Evolutionary conservation across 768 basidiomycete species (phyloP), one percentile per base, ranked within the genome.

Genomic region (Tylopilus plumbeoviolaceoides): DNA sequence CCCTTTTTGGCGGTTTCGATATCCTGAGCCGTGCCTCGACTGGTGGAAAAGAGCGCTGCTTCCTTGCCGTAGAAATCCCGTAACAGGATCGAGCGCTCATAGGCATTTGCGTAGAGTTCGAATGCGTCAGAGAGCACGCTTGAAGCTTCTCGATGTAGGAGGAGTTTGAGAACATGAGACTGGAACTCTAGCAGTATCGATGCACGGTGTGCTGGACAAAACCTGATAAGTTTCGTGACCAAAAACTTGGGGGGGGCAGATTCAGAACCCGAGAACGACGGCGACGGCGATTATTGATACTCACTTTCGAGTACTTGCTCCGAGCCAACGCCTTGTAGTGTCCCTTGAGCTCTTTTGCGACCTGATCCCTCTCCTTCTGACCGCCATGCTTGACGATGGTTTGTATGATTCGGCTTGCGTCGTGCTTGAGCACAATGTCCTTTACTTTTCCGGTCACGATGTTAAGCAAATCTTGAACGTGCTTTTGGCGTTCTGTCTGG

Each of bases 51-150:
- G 28, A 98, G 70, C 3, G 78, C 74, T 1, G 84, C 85, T 67
- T 98, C 94, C 66, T 89, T 90, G 14, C 94, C 94, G 59, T 93
- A 98, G 57, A 97, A 92, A 55, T 93, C 91, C 17, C 87, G 82
- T 7, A 95, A 73, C 6, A 98, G 75, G 20, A 91, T 73, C 0
- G 85, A 79, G 18, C 91, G 82, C 61, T 95, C 92, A 58, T 89
- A 89, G 1, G 90, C 83, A 47, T 92, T 91, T 7, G 87, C 80
- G 62, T 92, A 89, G 0, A 95, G 78, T 64, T 95, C 93, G 62
- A 88, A 98, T 1, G 91, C 80, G 62, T 95, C 93, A 1, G 92
- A 88, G 11, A 98, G 76, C 8, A 92, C 86, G 4, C 81, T 76
- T 1, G 90, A 83, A 0, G 94, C 91, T 55, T 95, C 89, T 5